These are phyloP conservation scores for Cercospora canescens DNA, from an alignment of 2,329 filamentous ascomycete species.

Conservation along the genomic window DNA sequence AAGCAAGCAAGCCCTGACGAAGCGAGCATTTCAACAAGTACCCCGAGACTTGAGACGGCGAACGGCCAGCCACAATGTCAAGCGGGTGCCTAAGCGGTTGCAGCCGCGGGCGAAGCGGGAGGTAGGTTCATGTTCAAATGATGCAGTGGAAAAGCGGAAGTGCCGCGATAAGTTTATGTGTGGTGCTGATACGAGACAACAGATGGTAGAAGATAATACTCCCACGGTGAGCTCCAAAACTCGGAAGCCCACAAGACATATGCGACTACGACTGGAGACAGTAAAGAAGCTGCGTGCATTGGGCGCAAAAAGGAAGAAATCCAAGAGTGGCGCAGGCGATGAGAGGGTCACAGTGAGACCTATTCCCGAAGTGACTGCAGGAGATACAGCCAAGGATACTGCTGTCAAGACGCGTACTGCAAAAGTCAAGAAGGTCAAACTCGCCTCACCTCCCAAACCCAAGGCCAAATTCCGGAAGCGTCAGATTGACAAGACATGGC, in stretches of 20 bases:
- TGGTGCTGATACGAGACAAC: conserved; percentile 33
- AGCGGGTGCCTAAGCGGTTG: conserved; percentile 78
- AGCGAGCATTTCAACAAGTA: conserved; percentile 86
- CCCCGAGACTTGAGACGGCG: conserved; percentile 80
- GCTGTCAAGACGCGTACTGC: conserved; percentile 49
- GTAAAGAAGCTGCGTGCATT: conserved; percentile 69
- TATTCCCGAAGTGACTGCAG: conserved; percentile 21
- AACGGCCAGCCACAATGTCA: conserved; percentile 94
- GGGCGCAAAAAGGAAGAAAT: conserved; percentile 51
- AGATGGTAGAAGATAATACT: conserved; percentile 90
- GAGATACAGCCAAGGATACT: conserved; percentile 4
- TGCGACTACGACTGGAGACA: conserved; percentile 69
- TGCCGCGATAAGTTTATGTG: not conserved
- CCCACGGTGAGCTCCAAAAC: conserved; percentile 70
- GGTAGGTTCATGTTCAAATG: conserved; percentile 28
- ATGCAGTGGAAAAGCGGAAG: conserved; percentile 19
- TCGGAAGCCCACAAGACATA: conserved; percentile 57
- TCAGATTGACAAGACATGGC: conserved; percentile 85
- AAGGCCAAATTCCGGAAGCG: conserved; percentile 77
- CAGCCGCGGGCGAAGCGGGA: conserved; percentile 66
- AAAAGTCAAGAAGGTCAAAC: conserved; percentile 68
- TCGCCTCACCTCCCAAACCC: conserved; percentile 64
- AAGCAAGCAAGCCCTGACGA: conserved; percentile 64
- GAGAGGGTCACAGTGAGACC: conserved; percentile 25
- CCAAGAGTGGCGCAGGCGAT: conserved; percentile 36